Base-by-base conservation (phyloP, 352 stramenopile species). In the Globisporangium megalacanthum region DNA sequence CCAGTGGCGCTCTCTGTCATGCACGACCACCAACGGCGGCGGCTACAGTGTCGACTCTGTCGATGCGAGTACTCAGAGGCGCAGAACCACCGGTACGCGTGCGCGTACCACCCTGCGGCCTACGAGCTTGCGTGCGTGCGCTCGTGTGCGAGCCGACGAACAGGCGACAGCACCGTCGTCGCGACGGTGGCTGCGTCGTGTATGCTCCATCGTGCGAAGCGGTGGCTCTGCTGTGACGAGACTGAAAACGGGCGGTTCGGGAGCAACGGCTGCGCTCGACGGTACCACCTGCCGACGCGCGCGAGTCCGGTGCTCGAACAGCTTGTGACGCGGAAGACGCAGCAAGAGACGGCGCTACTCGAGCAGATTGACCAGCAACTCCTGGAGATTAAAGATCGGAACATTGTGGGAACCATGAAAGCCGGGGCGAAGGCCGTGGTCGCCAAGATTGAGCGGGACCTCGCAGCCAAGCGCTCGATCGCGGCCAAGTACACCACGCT, bases 141-240 rank as follows among this genome's bases (percentile, higher is more conserved):
- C 3, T 75, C 83, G 0, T 92, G 83, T 52, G 33, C 64, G 2
- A 84, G 75, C 9, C 77, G 83, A 6, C 54, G 56, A 17, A 54
- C 42, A 4, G 60, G 44, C n/a, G 45, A 20, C 0, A 19, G 10
- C 1, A 44, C 15, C 13, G 36, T 19, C 0, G 33, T 19, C 0
- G 54, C 47, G 1, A 58, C 70, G 0, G 50, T 77, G 2, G 41
- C 67, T 3, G 60, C 61, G 2, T 67, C 52, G 11, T 92, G 83
- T 49, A 91, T 91, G 79, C 66, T 91, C 58, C 83, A 92, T 37
- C 80, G 83, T 9, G 68, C 78, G 0, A 79, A 74, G 41, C 68
- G 83, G 6, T 92, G 83, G 83, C 62, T 90, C 0, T 92, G 83
- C 39, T 92, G 80, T 50, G 80, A 92, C 47, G 63, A 81, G 45